Base-by-base conservation (phyloP, 2,329 filamentous ascomycete genomes). In the Hymenoscyphus fructigenus region DNA sequence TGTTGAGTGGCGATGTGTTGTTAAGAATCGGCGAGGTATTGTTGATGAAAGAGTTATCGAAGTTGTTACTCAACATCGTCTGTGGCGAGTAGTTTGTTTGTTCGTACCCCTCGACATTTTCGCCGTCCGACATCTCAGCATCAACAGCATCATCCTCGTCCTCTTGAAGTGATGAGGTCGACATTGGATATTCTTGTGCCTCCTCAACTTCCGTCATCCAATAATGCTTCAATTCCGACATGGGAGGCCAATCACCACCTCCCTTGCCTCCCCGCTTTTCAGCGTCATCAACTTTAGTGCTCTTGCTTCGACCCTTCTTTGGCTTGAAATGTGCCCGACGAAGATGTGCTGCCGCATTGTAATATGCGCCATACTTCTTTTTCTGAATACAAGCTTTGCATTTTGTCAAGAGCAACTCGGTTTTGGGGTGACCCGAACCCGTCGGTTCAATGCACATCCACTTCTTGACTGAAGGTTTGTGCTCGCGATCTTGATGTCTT, bases 321-420 rank as follows among this genome's bases (percentile, higher is more conserved):
- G 81, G 88, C 75, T 90, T 91, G 82, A 97, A 97, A 75, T 97
- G 93, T 0, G 89, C 89, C 61, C 93, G 88, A 44, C 93, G 85
- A 3, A 97, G 83, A 75, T 97, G 93, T 0, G 92, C 93, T 0
- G 92, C 92, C 0, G 93, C 93, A 72, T 97, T 97, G 79, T 97
- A 97, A 79, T 97, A 94, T 9, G 91, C 91, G 1, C 91, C 91
- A 72, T 97, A 97, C 64, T 85, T 83, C 80, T 97, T 97, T 80
- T 96, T 97, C 63, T 83, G 83, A 57, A 83, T 84, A 76, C 93
- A 97, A 50, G 90, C 85, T 78, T 96, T 96, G 84, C 73, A 75
- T 64, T 66, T 67, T 9, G 69, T 65, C 38, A 98, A 84, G 50
- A 93, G 88, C 61, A 78, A 84, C 79, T 84, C 83, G 77, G 79